These are phyloP conservation scores for Penicillium paxilli DNA, from an alignment of 495 filamentous ascomycete genomes.

Conservation along the genomic window DNA sequence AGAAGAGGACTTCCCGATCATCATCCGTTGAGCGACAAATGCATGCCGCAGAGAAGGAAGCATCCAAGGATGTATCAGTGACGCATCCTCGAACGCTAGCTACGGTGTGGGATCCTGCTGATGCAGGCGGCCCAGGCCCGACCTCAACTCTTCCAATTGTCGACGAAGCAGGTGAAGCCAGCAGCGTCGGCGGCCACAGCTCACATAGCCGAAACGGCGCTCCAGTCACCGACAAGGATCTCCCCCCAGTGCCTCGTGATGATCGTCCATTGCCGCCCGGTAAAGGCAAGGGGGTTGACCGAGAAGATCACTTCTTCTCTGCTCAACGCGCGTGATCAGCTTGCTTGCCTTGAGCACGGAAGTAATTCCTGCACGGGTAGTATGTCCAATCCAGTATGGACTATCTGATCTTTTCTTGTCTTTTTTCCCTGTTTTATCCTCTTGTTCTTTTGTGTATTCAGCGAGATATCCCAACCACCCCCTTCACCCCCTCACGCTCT, in stretches of 20 bases:
- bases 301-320: constrained; percentile 8
- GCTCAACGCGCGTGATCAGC: constrained; percentile 2
- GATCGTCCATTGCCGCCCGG: constrained; percentile 8
- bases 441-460: constrained; percentile 22
- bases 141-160: constrained; percentile 84
- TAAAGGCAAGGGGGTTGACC: constrained; percentile 30
- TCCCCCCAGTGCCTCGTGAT: constrained; percentile 51
- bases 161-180: constrained; percentile 83
- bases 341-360: background rate
- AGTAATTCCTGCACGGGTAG: too few relatives aligned
- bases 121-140: constrained; percentile 54
- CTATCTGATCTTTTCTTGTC: constrained; percentile 2
- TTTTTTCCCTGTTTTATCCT: constrained; percentile 20
- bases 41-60: constrained; percentile 50
- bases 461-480: constrained; percentile 18
- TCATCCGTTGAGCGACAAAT: constrained; percentile 48
- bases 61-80: constrained; percentile 56
- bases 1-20: constrained; percentile 35
- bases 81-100: constrained; percentile 53
- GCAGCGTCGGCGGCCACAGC: constrained; percentile 61
- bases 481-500: constrained; percentile 7
- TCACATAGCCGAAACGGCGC: constrained; percentile 37
- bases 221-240: constrained; percentile 47
- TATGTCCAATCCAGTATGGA: too few relatives aligned
- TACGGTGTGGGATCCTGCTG: constrained; percentile 53